These are phyloP conservation scores for Amaranthus palmeri DNA, from an alignment of 148 eudicot genomes.

Conservation along the genomic window DNA sequence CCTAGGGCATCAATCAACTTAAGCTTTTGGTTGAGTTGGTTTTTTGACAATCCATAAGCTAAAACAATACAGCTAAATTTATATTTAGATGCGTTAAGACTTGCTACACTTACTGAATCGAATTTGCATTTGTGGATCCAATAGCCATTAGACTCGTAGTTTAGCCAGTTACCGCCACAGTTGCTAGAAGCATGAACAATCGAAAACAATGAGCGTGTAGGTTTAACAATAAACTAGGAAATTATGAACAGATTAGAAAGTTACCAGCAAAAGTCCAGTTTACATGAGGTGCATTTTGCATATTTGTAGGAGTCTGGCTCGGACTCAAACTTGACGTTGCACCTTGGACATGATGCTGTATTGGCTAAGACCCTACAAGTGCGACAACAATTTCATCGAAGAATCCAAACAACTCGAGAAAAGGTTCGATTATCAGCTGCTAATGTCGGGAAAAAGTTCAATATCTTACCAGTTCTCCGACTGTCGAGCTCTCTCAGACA, in stretches of 20 bases:
- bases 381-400: background rate
- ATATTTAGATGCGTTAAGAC: conserved; percentile 43
- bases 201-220: background rate
- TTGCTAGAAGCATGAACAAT: conserved; percentile 34
- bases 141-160: conserved; percentile 43
- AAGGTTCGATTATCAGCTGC: background rate
- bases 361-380: conserved; percentile 46
- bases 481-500: conserved; percentile 37
- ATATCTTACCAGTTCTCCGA: conserved; percentile 52
- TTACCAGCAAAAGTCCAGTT: conserved; percentile 48
- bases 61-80: background rate
- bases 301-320: conserved; percentile 38
- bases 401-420: background rate
- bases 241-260: background rate
- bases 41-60: background rate
- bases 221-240: background rate
- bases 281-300: conserved; percentile 42
- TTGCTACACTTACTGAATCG: conserved; percentile 15
- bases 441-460: background rate
- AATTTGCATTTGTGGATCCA: conserved; percentile 30
- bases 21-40: background rate
- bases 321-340: conserved; percentile 25
- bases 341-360: conserved; percentile 57
- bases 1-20: too few species aligned
- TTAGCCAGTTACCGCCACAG: conserved; percentile 49